Evolutionary conservation across 176 grass and related monocot species (phyloP).

Genomic region (Rhynchospora tenuis): DNA sequence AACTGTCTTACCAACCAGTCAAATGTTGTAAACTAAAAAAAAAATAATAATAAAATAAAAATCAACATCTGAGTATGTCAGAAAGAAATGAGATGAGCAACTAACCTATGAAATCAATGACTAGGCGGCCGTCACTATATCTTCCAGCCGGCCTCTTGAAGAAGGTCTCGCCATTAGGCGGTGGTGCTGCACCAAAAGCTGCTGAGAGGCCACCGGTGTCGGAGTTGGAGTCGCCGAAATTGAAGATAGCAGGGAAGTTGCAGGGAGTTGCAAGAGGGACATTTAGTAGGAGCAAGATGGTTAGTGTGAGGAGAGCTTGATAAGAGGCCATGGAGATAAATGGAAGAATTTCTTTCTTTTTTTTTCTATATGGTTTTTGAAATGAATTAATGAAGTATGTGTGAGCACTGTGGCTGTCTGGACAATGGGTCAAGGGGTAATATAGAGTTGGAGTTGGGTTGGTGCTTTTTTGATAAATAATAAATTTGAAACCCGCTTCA

Average conservation of each 20-base stretch:
- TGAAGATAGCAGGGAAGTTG: conserved; percentile 85
- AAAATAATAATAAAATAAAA: no score
- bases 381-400: not conserved
- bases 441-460: not conserved
- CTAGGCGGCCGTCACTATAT: conserved; percentile 83
- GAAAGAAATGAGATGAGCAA: not conserved
- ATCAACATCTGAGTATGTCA: not conserved
- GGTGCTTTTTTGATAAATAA: not conserved
- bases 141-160: conserved; percentile 68
- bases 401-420: not conserved
- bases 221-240: conserved; percentile 97
- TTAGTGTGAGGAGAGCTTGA: conserved; percentile 9
- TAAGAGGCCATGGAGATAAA: not conserved
- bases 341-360: not conserved
- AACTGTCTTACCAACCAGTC: not conserved
- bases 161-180: conserved; percentile 93
- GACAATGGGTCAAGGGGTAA: not conserved
- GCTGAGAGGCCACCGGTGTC: conserved; percentile 94
- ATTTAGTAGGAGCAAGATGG: not conserved
- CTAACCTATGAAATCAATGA: conserved; percentile 93
- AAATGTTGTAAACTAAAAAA: not conserved
- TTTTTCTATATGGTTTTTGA: not conserved
- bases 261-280: conserved; percentile 20
- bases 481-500: not conserved
- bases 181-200: conserved; percentile 67